These are phyloP conservation scores for Pseudogymnoascus sp. DNA, from an alignment of 2,329 filamentous ascomycete species.

Conservation along the genomic window DNA sequence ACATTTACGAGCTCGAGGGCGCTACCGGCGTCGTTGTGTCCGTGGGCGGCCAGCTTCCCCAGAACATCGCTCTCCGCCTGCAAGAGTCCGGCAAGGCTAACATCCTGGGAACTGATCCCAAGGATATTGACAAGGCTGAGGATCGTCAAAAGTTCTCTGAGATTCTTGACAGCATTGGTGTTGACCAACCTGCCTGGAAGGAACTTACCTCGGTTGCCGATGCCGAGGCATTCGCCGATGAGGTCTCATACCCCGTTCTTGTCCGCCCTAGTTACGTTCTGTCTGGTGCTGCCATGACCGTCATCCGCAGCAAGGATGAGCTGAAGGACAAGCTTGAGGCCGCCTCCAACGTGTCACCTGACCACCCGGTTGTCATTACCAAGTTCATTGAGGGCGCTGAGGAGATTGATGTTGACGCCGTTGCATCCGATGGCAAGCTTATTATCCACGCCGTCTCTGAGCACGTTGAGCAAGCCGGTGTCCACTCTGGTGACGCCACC, in stretches of 20 bases:
- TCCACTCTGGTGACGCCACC: slow-evolving; percentile 96
- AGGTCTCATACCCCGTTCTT: slow-evolving; percentile 87
- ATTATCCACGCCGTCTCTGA: slow-evolving; percentile 89
- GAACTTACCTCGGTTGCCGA: slow-evolving; percentile 85
- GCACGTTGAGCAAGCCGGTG: slow-evolving; percentile 94
- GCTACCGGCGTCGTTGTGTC: slow-evolving; percentile 87
- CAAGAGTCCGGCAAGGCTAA: slow-evolving; percentile 87
- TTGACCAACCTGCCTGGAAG: slow-evolving; percentile 97
- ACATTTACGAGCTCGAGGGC: slow-evolving; percentile 90
- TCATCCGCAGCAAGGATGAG: slow-evolving; percentile 80
- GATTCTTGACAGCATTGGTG: slow-evolving; percentile 91
- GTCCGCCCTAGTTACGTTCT: slow-evolving; percentile 94
- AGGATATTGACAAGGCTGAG: slow-evolving; percentile 95
- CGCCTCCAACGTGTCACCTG: slow-evolving; percentile 82
- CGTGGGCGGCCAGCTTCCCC: slow-evolving; percentile 89
- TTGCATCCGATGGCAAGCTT: slow-evolving; percentile 77
- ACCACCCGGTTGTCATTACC: slow-evolving; percentile 95
- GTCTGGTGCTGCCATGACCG: slow-evolving; percentile 96
- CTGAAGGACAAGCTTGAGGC: slow-evolving; percentile 92
- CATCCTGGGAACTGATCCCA: slow-evolving; percentile 84
- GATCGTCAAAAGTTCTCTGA: slow-evolving; percentile 97
- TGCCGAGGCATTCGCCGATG: slow-evolving; percentile 76
- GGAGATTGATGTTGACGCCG: slow-evolving; percentile 94
- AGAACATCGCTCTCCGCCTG: slow-evolving; percentile 92
- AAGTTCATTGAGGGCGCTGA: slow-evolving; percentile 96